Evolutionary conservation across 768 basidiomycete species (phyloP).

Genomic region (Kwoniella sp.): DNA sequence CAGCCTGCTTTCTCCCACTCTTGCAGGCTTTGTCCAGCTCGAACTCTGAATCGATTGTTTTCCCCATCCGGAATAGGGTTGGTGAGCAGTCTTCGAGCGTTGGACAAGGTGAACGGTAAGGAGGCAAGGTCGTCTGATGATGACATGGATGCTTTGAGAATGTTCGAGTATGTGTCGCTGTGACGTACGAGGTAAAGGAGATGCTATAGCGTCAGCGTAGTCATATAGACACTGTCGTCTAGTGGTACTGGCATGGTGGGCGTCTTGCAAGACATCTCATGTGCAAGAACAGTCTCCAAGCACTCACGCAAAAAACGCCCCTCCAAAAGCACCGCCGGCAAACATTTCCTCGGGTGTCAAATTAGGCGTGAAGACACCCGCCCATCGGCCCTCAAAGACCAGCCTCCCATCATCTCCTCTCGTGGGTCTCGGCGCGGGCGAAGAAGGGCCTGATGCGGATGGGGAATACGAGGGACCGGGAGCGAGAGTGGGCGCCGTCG

Average conservation of each 20-base stretch:
- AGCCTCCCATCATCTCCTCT: conserved; percentile 40
- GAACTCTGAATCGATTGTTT: conserved; percentile 45
- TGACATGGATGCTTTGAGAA: conserved; percentile 36
- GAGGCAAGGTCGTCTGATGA: conserved; percentile 25
- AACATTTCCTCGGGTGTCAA: conserved; percentile 55
- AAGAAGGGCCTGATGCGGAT: background rate
- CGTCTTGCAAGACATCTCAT: background rate
- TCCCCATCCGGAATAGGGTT: conserved; percentile 33
- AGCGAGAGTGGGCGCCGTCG: conserved; percentile 21
- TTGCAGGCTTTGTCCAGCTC: conserved; percentile 50
- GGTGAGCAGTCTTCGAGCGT: conserved; percentile 26
- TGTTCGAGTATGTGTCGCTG: conserved; percentile 48
- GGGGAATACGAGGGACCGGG: conserved; percentile 33
- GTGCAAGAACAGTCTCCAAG: background rate
- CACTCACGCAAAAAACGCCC: conserved; percentile 50
- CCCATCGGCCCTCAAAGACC: conserved; percentile 50
- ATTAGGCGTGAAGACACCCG: conserved; percentile 53
- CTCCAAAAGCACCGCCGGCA: conserved; percentile 52
- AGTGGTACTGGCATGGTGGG: background rate
- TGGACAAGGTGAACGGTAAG: conserved; percentile 36
- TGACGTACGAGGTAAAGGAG: background rate
- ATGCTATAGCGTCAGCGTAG: no score
- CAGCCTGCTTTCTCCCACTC: conserved; percentile 57
- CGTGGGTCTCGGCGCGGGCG: conserved; percentile 31
- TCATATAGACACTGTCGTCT: no score